These are phyloP conservation scores for Lagenaria siceraria DNA, from an alignment of 306 rosid species.

Conservation along the genomic window DNA sequence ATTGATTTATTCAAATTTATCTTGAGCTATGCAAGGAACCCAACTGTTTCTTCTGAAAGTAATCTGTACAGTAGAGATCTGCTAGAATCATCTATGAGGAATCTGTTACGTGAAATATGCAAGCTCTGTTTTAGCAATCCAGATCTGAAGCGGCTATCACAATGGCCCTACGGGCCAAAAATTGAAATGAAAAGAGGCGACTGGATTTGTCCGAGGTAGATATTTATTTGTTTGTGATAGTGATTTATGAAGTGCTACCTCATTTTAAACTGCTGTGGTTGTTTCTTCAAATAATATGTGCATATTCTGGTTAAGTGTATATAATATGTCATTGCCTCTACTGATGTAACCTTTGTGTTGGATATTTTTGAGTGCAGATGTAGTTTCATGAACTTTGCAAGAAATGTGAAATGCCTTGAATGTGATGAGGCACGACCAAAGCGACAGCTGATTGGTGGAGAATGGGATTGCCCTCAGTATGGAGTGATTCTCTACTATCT, in stretches of 20 bases:
- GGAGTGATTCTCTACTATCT: conserved; percentile 19
- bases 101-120: conserved; percentile 49
- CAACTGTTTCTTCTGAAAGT: conserved; percentile 33
- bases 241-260: background rate
- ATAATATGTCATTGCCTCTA: background rate
- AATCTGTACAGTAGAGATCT: conserved; percentile 32
- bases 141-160: conserved; percentile 26
- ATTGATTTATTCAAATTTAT: conserved; percentile 83
- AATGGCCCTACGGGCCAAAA: conserved; percentile 24
- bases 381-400: conserved; percentile 92
- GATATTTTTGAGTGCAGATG: conserved; percentile 47
- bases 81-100: conserved; percentile 60
- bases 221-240: background rate
- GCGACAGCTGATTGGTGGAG: conserved; percentile 75
- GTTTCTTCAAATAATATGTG: background rate
- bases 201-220: conserved; percentile 84
- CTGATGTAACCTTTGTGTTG: background rate
- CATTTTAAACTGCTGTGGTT: background rate
- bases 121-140: conserved; percentile 47
- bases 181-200: conserved; percentile 95
- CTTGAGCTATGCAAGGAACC: conserved; percentile 63
- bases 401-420: conserved; percentile 73
- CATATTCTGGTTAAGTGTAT: background rate
- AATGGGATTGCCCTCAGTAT: conserved; percentile 99
- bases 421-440: conserved; percentile 86